Evolutionary conservation across 352 stramenopile species (phyloP).

Genomic region (Pythium guiyangense): DNA sequence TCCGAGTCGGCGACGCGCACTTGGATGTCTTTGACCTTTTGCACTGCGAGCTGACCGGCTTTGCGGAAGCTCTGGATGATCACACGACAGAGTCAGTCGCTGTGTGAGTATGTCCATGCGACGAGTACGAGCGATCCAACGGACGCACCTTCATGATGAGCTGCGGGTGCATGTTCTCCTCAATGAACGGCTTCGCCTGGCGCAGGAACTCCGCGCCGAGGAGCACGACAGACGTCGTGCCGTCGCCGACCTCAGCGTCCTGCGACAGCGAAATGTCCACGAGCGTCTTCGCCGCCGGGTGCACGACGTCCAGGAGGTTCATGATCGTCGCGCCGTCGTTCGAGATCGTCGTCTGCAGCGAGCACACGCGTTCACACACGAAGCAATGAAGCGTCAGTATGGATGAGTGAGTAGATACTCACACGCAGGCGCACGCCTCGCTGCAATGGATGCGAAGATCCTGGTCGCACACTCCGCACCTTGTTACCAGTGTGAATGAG

Average conservation of each 20-base stretch:
- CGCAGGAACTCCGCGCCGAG: conserved; percentile 97
- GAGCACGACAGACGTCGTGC: conserved; percentile 97
- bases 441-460: too few relatives aligned
- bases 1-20: conserved; percentile 82
- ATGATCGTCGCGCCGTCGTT: conserved; percentile 99
- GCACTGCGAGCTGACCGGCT: conserved; percentile 74
- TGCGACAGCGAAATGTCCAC: conserved; percentile 97
- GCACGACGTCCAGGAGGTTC: conserved; percentile 97
- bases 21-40: conserved; percentile 84
- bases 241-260: conserved; percentile 87
- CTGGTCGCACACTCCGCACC: conserved; percentile 11
- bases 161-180: conserved; percentile 96
- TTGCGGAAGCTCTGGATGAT: conserved; percentile 69
- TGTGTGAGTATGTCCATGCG: too few relatives aligned
- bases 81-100: not conserved
- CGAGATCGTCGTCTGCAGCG: conserved; percentile 92
- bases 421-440: not conserved
- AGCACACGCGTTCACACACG: not conserved
- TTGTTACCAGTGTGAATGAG: conserved; percentile 92
- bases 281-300: conserved; percentile 97
- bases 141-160: conserved; percentile 76
- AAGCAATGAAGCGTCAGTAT: not conserved
- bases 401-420: too few relatives aligned
- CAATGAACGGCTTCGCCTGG: conserved; percentile 96
- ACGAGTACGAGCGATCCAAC: not conserved